Base-by-base conservation (phyloP, 257 asterid species). In the Cordia subcordata region DNA sequence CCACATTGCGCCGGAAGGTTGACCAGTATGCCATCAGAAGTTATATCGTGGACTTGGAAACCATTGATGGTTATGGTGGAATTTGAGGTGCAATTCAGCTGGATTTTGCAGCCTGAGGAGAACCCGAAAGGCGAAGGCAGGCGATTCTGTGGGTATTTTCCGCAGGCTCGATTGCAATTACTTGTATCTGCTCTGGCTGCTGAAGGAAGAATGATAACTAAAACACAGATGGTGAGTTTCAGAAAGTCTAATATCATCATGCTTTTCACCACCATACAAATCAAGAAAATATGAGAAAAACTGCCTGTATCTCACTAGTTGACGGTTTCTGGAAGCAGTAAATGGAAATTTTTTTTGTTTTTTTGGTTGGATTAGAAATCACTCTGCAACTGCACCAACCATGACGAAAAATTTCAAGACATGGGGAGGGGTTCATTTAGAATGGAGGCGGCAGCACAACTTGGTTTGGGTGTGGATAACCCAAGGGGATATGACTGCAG, bases 111-210 rank as follows among this genome's bases (percentile, higher is more conserved):
- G 61, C 73, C 83, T 23, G 71, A 8, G 5, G 97, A 86, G 71
- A 86, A 86, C 55, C 97, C 97, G 66, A 90, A 90, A 0, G 95
- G 86, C 66, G 68, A 86, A 0, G 75, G 83, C 62, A 90, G 73
- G 3, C 49, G 55, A 27, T 57, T 61, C 0, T 22, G 11, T 5
- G 27, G 0, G 4, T 16, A 56, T 13, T 50, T 59, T 35, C 92
- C 95, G 66, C 97, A 90, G 17, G 82, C 58, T 49, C 61, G 81
- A 12, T 68, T 67, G 74, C 95, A 90, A 5, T n/a, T 8, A 0
- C n/a, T n/a, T n/a, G n/a, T n/a, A n/a, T n/a, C n/a, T n/a, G 71
- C 23, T 6, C 79, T 64, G 14, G 65, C 58, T n/a, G n/a, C n/a
- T 55, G 76, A 71, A 35, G 35, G 67, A 45, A 57, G 67, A 12